phyloP scores from a whole-genome alignment of 2,329 filamentous ascomycete genomes.

The Berkeleyomyces rouxiae region DNA sequence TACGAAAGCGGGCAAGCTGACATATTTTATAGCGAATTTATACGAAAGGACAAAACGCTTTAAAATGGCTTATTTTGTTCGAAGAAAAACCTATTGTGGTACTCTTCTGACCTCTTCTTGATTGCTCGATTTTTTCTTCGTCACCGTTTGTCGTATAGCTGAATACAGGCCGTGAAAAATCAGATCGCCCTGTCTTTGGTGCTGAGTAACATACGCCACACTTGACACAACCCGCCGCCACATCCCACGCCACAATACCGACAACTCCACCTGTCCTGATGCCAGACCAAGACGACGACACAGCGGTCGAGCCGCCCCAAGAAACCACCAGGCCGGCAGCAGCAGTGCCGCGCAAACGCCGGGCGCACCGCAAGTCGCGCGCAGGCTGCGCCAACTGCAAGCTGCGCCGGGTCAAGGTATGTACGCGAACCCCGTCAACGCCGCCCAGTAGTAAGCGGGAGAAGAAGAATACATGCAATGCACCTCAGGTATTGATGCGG shows the following conservation, averaged over 20 bases:
- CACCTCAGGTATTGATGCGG: not conserved
- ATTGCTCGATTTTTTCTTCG: not conserved
- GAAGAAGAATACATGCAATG: not conserved
- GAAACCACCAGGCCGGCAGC: not conserved
- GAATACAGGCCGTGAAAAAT: too few relatives aligned
- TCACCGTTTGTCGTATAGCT: not conserved
- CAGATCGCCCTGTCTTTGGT: too few relatives aligned
- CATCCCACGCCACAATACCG: not conserved
- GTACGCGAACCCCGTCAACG: constrained; percentile 11
- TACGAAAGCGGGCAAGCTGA: too few relatives aligned
- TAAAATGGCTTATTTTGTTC: too few relatives aligned
- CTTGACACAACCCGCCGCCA: too few relatives aligned
- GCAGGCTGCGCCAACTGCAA: constrained; percentile 41
- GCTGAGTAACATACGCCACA: not conserved
- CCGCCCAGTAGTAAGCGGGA: not conserved
- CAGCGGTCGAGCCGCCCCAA: too few relatives aligned
- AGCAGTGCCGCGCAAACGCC: constrained; percentile 18
- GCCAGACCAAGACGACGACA: not conserved
- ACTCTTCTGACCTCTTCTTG: not conserved
- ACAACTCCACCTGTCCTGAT: not conserved
- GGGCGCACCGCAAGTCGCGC: constrained; percentile 34
- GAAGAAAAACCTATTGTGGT: too few relatives aligned
- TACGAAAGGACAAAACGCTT: too few relatives aligned
- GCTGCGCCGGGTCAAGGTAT: constrained; percentile 34
- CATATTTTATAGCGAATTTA: too few relatives aligned